Conservation (phyloP, 176 grass and related monocot genomes). For the Microstegium vimineum region DNA sequence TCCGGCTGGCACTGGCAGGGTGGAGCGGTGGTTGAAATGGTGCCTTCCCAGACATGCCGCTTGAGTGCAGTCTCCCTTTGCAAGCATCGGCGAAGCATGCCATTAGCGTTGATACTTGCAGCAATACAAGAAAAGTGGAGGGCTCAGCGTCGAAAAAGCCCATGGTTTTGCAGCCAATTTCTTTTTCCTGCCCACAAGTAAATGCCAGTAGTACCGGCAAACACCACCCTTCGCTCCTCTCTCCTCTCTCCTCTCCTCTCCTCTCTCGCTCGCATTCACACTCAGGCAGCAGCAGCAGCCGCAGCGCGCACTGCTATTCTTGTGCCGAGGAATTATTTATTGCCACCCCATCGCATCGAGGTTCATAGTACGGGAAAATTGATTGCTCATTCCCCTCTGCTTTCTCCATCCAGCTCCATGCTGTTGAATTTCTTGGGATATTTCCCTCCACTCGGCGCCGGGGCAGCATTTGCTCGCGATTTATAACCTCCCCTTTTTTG, state of each 20-base stretch:
- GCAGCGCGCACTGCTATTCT: neutral
- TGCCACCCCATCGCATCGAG: constrained; percentile 26
- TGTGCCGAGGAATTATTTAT: constrained; percentile 14
- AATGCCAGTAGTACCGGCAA: no score
- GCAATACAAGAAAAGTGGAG: neutral
- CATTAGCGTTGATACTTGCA: neutral
- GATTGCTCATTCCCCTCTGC: constrained; percentile 31
- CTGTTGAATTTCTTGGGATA: constrained; percentile 33
- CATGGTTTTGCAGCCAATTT: neutral
- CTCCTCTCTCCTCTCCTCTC: no score
- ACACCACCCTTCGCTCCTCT: no score
- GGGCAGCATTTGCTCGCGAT: constrained; percentile 28
- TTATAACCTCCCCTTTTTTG: constrained; percentile 26
- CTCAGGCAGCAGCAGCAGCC: no score
- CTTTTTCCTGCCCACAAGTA: neutral
- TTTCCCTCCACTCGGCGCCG: neutral
- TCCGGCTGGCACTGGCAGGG: neutral
- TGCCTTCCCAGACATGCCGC: neutral
- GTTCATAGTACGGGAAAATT: constrained; percentile 23
- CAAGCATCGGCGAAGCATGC: neutral
- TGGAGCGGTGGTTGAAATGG: constrained; percentile 36
- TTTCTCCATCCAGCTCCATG: constrained; percentile 22
- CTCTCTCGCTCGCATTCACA: neutral
- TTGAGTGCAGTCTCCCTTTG: neutral
- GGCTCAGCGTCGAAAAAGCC: neutral